A percentile compares a stretch with the other conserved stretches of the same genome.
Evolutionary conservation across 2,329 filamentous ascomycete genomes (phyloP).

Genomic region (Truncatella angustata): DNA sequence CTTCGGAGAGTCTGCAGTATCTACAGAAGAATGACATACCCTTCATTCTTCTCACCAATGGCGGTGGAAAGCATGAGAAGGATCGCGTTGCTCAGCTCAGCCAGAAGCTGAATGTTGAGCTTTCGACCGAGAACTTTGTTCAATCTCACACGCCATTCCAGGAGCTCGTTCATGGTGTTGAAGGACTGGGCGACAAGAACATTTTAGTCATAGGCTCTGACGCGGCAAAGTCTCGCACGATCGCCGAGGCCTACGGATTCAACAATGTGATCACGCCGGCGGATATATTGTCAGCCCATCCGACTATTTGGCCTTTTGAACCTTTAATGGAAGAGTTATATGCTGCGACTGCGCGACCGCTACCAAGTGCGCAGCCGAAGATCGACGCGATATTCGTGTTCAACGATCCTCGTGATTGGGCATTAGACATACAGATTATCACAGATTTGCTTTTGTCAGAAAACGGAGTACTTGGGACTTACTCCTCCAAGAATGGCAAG

Average conservation of each 20-base stretch:
- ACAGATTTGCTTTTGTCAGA: constrained; percentile 78
- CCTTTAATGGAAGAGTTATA: constrained; percentile 64
- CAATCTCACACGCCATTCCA: constrained; percentile 91
- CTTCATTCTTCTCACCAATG: constrained; percentile 94
- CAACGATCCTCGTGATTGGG: constrained; percentile 97
- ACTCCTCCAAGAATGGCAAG: constrained; percentile 70
- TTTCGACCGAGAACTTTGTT: constrained; percentile 71
- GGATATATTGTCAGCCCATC: constrained; percentile 75
- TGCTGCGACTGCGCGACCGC: constrained; percentile 51
- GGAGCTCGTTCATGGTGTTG: constrained; percentile 60
- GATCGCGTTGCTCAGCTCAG: constrained; percentile 71
- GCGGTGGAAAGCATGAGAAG: constrained; percentile 80
- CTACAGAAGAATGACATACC: constrained; percentile 76
- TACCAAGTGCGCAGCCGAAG: constrained; percentile 58
- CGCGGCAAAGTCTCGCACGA: constrained; percentile 63
- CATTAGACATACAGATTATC: constrained; percentile 81
- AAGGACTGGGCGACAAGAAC: constrained; percentile 59
- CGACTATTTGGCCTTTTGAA: constrained; percentile 81
- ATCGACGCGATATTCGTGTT: constrained; percentile 92
- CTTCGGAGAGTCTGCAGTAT: constrained; percentile 68
- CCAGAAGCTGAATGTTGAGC: constrained; percentile 59
- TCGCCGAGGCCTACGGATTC: constrained; percentile 79
- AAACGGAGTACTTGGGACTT: constrained; percentile 76
- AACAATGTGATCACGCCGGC: constrained; percentile 79
- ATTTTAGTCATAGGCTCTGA: constrained; percentile 73